Percentiles rank a stretch among this genome's conserved stretches.
Evolutionary conservation across 2,329 filamentous ascomycete genomes (phyloP).

Genomic region (Apiospora pterosperma): DNA sequence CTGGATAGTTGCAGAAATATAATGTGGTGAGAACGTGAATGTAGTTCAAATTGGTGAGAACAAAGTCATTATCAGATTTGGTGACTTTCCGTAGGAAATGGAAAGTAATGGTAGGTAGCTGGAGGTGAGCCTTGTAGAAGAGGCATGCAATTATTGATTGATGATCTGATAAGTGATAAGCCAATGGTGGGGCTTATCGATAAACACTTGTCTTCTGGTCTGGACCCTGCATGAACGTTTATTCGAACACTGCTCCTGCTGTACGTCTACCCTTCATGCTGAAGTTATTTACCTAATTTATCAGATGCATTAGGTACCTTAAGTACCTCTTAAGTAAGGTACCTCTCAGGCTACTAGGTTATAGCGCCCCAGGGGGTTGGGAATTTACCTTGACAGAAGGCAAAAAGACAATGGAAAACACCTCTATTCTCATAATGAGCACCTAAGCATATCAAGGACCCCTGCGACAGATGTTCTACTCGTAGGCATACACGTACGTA

Average conservation of each 20-base stretch:
- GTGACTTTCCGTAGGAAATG: background rate
- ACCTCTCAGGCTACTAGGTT: background rate
- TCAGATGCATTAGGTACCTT: too few relatives aligned
- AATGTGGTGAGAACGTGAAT: background rate
- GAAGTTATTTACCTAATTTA: too few relatives aligned
- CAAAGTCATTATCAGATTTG: background rate
- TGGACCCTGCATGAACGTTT: background rate
- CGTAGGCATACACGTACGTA: too few relatives aligned
- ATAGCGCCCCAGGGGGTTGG: background rate
- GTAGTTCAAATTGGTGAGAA: background rate
- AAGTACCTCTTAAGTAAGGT: too few relatives aligned
- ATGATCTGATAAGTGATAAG: constrained; percentile 2
- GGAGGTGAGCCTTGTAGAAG: background rate
- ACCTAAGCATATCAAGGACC: background rate
- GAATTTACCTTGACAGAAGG: background rate
- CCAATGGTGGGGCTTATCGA: constrained; percentile 1
- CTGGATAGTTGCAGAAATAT: background rate
- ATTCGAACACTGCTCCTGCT: background rate
- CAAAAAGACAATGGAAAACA: background rate
- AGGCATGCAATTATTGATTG: background rate
- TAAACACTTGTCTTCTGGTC: background rate
- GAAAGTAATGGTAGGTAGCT: background rate
- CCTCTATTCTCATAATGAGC: background rate
- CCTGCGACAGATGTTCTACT: too few relatives aligned
- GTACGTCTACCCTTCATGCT: too few relatives aligned